These are phyloP conservation scores for Lenwebbia sp. DNA, from an alignment of 345 rosid genomes.

Conservation along the genomic window DNA sequence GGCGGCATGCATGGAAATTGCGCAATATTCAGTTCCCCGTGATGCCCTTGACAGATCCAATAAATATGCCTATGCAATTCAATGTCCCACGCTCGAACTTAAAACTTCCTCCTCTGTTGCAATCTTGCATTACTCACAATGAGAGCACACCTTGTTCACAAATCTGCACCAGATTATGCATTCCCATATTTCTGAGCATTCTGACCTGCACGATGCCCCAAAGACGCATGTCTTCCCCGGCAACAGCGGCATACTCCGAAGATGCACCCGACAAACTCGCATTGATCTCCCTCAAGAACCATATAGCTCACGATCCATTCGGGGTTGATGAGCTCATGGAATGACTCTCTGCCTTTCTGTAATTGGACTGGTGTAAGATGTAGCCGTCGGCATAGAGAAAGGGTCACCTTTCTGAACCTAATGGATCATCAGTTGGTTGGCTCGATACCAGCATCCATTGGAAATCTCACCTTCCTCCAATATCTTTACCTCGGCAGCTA, in stretches of 20 bases:
- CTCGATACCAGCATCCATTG: conserved; percentile 3
- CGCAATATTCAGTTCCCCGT: not conserved
- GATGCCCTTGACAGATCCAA: not conserved
- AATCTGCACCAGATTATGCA: not conserved
- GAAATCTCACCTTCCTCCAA: conserved; percentile 13
- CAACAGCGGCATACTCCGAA: not conserved
- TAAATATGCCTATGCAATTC: not conserved
- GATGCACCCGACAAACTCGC: not conserved
- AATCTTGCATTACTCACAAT: not conserved
- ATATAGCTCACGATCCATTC: not conserved
- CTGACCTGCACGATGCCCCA: not conserved
- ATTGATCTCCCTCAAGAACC: not conserved
- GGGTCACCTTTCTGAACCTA: not conserved
- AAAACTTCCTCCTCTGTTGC: not conserved
- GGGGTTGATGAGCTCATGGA: conserved; percentile 7
- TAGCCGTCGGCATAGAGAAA: not conserved
- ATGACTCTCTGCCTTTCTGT: conserved; percentile 2
- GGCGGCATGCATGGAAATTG: not conserved
- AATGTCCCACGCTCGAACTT: not conserved
- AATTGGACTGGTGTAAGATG: conserved; percentile 7
- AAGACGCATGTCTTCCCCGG: not conserved
- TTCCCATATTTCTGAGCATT: not conserved
- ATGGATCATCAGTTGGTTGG: not conserved
- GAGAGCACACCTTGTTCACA: not conserved
- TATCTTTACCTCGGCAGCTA: not conserved